phyloP scores from a whole-genome alignment of 345 rosid species.

The Eucalyptus virginea region DNA sequence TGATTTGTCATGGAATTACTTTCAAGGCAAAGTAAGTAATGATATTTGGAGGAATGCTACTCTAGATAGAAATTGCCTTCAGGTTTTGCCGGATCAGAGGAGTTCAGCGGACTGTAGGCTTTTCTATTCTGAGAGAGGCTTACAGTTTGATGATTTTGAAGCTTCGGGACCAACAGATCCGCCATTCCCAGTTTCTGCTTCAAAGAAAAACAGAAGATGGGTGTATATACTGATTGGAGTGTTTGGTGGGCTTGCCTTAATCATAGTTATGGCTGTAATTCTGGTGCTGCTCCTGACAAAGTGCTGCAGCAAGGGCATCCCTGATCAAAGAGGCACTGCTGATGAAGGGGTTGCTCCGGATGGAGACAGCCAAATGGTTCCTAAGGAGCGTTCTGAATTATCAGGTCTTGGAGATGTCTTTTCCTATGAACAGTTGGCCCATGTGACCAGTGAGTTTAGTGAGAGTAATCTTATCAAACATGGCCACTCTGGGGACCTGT shows the following conservation, averaged over 20 bases:
- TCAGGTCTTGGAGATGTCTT: slow-evolving; percentile 50
- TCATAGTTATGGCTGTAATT: slow-evolving; percentile 18
- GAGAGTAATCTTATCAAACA: slow-evolving; percentile 57
- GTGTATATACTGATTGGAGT: slow-evolving; percentile 35
- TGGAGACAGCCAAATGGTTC: slow-evolving; percentile 25
- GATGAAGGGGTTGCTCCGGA: slow-evolving; percentile 52
- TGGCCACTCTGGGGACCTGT: slow-evolving; percentile 88
- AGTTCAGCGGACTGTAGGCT: slow-evolving; percentile 25
- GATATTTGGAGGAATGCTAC: slow-evolving; percentile 18
- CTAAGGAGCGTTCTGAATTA: slow-evolving; percentile 23
- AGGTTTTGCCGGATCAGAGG: slow-evolving; percentile 31
- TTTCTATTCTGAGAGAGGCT: slow-evolving; percentile 35
- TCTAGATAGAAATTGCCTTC: slow-evolving; percentile 38
- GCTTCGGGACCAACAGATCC: slow-evolving; percentile 10
- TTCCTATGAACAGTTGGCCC: slow-evolving; percentile 49
- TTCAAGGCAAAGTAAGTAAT: slow-evolving; percentile 49
- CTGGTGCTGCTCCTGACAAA: slow-evolving; percentile 19
- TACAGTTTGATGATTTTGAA: slow-evolving; percentile 36
- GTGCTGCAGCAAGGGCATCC: slow-evolving; percentile 5
- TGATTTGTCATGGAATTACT: slow-evolving; percentile 74
- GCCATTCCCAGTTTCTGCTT: background rate
- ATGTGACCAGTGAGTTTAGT: slow-evolving; percentile 48
- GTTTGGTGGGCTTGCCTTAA: slow-evolving; percentile 37
- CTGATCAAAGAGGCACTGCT: slow-evolving; percentile 26
- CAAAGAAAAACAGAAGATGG: slow-evolving; percentile 19